Evolutionary conservation across 306 rosid species (phyloP).

Genomic region (Amphicarpaea edgeworthii): DNA sequence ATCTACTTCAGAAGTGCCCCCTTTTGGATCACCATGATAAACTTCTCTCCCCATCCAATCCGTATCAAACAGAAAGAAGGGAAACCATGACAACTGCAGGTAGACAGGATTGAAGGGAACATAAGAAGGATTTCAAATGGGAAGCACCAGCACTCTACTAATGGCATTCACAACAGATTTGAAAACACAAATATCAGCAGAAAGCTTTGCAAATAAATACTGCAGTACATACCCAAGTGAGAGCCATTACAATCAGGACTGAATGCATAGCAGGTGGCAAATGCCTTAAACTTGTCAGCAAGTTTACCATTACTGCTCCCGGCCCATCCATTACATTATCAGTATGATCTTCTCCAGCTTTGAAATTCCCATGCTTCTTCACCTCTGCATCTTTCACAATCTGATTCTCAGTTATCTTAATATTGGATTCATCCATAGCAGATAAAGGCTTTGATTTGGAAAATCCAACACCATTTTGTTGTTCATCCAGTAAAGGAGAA

Average conservation of each 20-base stretch:
- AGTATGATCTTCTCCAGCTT: constrained; percentile 60
- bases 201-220: constrained; percentile 41
- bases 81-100: constrained; percentile 95
- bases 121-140: constrained; percentile 43
- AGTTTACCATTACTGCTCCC: constrained; percentile 90
- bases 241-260: constrained; percentile 96
- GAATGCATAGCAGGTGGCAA: constrained; percentile 98
- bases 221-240: constrained; percentile 81
- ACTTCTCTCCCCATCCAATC: constrained; percentile 99
- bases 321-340: constrained; percentile 79
- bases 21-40: constrained; percentile 96
- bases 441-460: constrained; percentile 56
- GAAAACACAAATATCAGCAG: constrained; percentile 24
- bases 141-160: constrained; percentile 35
- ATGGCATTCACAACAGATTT: constrained; percentile 29
- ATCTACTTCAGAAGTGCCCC: constrained; percentile 58
- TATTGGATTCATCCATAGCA: constrained; percentile 44
- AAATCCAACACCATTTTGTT: constrained; percentile 59
- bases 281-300: constrained; percentile 94
- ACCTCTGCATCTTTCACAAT: constrained; percentile 51
- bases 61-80: constrained; percentile 95
- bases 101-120: constrained; percentile 30
- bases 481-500: constrained; percentile 82
- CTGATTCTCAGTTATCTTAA: constrained; percentile 47
- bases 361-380: constrained; percentile 54